Evolutionary conservation across 768 basidiomycete species (phyloP).

Genomic region (Calocera cornea): DNA sequence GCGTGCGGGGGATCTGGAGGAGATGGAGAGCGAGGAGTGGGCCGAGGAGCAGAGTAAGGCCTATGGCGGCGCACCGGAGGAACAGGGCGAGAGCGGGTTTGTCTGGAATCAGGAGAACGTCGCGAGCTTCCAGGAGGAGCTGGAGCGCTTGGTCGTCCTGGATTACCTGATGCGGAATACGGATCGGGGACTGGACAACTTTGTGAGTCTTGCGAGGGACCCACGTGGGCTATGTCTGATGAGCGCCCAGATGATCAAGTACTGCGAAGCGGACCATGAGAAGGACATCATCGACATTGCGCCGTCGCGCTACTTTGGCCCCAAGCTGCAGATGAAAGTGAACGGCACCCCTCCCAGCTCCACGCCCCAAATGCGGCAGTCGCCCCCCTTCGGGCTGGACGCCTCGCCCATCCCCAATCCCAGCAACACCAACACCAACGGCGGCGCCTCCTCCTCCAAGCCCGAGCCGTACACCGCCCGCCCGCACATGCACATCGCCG

Average conservation of each 20-base stretch:
- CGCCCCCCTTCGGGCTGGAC: not conserved
- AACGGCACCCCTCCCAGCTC: conserved; percentile 29
- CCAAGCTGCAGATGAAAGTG: conserved; percentile 61
- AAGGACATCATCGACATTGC: conserved; percentile 67
- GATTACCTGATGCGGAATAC: conserved; percentile 91
- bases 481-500: conserved; percentile 81
- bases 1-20: conserved; percentile 60
- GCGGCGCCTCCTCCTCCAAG: not conserved
- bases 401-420: conserved; percentile 5
- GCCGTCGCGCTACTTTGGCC: conserved; percentile 50
- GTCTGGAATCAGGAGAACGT: conserved; percentile 26
- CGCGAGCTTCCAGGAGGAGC: conserved; percentile 22
- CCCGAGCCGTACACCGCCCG: conserved; percentile 18
- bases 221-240: not conserved
- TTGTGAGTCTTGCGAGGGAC: conserved; percentile 20
- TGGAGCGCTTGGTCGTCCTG: conserved; percentile 19
- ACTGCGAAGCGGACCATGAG: conserved; percentile 68
- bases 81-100: conserved; percentile 18
- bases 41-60: conserved; percentile 60
- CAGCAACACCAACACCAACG: no score
- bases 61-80: conserved; percentile 56
- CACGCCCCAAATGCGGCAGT: conserved; percentile 22
- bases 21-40: conserved; percentile 52
- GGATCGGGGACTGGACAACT: conserved; percentile 77
- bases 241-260: conserved; percentile 56